Conservation (phyloP, 2,329 filamentous ascomycete genomes). For the Pseudocercospora pini-densiflorae region DNA sequence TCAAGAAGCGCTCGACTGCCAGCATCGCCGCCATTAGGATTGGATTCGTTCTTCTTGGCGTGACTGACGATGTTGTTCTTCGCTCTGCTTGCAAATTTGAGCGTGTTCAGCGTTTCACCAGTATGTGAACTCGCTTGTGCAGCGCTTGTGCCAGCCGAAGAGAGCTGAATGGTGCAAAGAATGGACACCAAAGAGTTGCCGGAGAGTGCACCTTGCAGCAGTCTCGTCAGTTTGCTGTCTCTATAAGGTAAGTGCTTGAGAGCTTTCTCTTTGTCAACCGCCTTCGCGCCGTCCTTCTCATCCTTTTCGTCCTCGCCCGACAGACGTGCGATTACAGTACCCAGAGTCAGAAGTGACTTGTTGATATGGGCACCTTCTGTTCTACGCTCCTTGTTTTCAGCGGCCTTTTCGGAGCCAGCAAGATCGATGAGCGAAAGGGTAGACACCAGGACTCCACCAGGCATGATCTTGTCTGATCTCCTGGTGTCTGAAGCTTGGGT, state of each 20-base stretch:
- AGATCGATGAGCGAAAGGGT: constrained; percentile 95
- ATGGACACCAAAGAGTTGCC: constrained; percentile 96
- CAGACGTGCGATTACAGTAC: constrained; percentile 92
- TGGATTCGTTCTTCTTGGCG: constrained; percentile 89
- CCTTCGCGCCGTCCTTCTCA: constrained; percentile 59
- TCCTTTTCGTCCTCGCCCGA: constrained; percentile 90
- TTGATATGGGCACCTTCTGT: constrained; percentile 98
- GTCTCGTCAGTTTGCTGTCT: constrained; percentile 93
- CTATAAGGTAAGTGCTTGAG: constrained; percentile 89
- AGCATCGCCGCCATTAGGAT: constrained; percentile 76
- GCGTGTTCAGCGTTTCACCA: constrained; percentile 87
- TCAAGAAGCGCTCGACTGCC: constrained; percentile 87
- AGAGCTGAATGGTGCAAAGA: constrained; percentile 92
- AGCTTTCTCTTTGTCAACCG: constrained; percentile 68
- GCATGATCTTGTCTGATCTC: constrained; percentile 63
- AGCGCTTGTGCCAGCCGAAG: constrained; percentile 69
- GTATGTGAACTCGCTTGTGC: constrained; percentile 76
- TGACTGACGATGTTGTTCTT: constrained; percentile 99
- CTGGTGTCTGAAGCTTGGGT: constrained; percentile 64
- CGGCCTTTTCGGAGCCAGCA: constrained; percentile 93
- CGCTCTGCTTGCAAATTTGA: constrained; percentile 94
- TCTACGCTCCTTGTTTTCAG: constrained; percentile 90
- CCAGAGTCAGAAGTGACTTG: constrained; percentile 92
- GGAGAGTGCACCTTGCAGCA: constrained; percentile 89
- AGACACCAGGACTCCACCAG: constrained; percentile 92